phyloP scores from a whole-genome alignment of 2,329 filamentous ascomycete species.

The Paecilomyces dactylethromorphus region DNA sequence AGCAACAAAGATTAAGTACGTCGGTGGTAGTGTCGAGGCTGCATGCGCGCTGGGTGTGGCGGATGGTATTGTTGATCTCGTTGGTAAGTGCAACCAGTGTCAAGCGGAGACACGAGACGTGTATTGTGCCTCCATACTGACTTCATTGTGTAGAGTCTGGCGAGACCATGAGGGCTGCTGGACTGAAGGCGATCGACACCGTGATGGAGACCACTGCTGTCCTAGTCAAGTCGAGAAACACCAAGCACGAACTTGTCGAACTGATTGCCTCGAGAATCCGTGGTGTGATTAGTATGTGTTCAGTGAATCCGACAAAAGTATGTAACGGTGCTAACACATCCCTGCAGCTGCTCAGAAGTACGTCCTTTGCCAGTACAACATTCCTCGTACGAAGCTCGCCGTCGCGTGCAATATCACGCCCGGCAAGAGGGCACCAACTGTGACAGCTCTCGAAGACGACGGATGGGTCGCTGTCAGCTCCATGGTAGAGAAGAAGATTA shows the following conservation, averaged over 20 bases:
- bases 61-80: slow-evolving; percentile 94
- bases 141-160: slow-evolving; percentile 65
- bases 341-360: slow-evolving; percentile 71
- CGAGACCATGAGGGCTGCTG: slow-evolving; percentile 95
- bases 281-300: slow-evolving; percentile 72
- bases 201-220: slow-evolving; percentile 83
- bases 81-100: slow-evolving; percentile 58
- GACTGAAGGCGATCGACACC: slow-evolving; percentile 88
- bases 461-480: slow-evolving; percentile 91
- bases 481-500: slow-evolving; percentile 86
- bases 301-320: not conserved
- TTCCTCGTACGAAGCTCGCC: slow-evolving; percentile 62
- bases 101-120: not conserved
- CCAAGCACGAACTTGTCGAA: slow-evolving; percentile 74
- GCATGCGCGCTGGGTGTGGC: slow-evolving; percentile 93
- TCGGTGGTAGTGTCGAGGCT: slow-evolving; percentile 94
- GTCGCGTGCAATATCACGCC: slow-evolving; percentile 74
- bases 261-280: slow-evolving; percentile 80
- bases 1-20: slow-evolving; percentile 82
- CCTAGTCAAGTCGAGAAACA: slow-evolving; percentile 81
- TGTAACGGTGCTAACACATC: not conserved
- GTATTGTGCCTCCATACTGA: not conserved
- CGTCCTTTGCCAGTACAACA: slow-evolving; percentile 94
- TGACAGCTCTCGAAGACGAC: slow-evolving; percentile 81
- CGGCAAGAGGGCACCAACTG: slow-evolving; percentile 85